Evolutionary conservation across 2,329 filamentous ascomycete genomes (phyloP).

Genomic region (Pyrenochaeta sp.): DNA sequence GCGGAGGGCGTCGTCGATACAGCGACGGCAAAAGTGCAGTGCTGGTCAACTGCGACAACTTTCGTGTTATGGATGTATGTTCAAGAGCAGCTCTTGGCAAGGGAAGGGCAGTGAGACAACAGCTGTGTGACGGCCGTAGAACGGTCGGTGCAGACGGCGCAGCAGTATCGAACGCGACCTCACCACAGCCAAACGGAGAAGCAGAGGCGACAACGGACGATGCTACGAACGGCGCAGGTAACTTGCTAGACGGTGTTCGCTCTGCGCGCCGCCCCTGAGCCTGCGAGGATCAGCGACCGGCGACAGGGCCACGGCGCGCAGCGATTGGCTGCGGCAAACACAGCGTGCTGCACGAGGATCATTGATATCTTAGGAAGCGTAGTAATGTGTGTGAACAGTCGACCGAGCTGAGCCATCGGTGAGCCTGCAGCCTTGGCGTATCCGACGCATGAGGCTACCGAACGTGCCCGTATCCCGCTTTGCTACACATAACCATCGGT

Average conservation of each 20-base stretch:
- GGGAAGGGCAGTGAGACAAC: constrained; percentile 1
- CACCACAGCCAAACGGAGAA: background rate
- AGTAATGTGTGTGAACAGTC: background rate
- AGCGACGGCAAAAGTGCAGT: constrained; percentile 6
- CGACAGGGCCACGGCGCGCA: constrained; percentile 6
- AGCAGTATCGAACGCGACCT: constrained; percentile 10
- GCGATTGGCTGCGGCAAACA: constrained; percentile 23
- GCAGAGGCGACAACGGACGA: constrained; percentile 8
- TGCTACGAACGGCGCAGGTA: constrained; percentile 2
- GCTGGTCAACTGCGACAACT: constrained; percentile 3
- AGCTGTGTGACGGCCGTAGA: constrained; percentile 2
- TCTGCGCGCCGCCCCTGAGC: constrained; percentile 21
- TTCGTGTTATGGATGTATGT: constrained; percentile 4
- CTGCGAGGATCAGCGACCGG: constrained; percentile 20
- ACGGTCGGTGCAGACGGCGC: constrained; percentile 4
- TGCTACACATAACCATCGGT: background rate
- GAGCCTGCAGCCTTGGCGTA: background rate
- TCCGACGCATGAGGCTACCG: background rate
- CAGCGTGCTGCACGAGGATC: constrained; percentile 10
- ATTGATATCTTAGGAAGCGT: background rate
- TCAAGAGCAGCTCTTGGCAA: constrained; percentile 10
- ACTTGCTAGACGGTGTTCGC: constrained; percentile 1
- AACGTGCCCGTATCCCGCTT: background rate
- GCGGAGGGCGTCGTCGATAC: constrained; percentile 1
- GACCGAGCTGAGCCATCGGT: background rate